These are phyloP conservation scores for Eucalyptus lansdowneana DNA, from an alignment of 345 rosid genomes.

Conservation along the genomic window DNA sequence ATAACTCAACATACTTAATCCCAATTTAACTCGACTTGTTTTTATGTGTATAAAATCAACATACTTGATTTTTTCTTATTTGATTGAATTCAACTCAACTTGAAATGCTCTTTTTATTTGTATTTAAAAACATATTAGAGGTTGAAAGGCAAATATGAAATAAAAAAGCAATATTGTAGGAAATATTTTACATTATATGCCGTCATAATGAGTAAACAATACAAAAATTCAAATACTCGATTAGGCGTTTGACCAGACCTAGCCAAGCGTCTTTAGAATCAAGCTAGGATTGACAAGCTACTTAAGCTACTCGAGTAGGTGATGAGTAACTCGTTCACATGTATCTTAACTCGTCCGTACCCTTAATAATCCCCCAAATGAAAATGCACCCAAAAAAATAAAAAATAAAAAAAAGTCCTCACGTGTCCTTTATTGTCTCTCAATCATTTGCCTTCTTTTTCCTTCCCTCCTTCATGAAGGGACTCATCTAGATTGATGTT, in stretches of 20 bases:
- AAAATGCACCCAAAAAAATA: not conserved
- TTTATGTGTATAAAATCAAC: too few species aligned
- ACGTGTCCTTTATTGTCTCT: rapidly evolving
- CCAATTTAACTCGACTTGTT: rapidly evolving
- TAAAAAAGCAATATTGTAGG: rapidly evolving
- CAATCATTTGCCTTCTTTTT: too few species aligned
- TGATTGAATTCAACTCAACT: rapidly evolving
- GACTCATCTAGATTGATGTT: too few species aligned
- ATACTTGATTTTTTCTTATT: rapidly evolving
- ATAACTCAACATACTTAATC: rapidly evolving
- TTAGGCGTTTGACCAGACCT: rapidly evolving
- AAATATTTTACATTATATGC: too few species aligned
- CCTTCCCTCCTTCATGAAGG: too few species aligned
- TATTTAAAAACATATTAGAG: rapidly evolving
- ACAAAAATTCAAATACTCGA: too few species aligned
- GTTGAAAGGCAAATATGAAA: rapidly evolving
- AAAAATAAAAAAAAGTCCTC: not conserved
- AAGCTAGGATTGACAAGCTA: not conserved
- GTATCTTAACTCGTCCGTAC: not conserved
- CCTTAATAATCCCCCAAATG: not conserved
- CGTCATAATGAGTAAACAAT: rapidly evolving
- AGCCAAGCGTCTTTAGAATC: rapidly evolving
- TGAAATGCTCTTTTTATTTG: too few species aligned
- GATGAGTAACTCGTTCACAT: rapidly evolving
- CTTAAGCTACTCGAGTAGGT: not conserved